Evolutionary conservation across 305 asterid species (phyloP).

Genomic region (Solanum hybrid): DNA sequence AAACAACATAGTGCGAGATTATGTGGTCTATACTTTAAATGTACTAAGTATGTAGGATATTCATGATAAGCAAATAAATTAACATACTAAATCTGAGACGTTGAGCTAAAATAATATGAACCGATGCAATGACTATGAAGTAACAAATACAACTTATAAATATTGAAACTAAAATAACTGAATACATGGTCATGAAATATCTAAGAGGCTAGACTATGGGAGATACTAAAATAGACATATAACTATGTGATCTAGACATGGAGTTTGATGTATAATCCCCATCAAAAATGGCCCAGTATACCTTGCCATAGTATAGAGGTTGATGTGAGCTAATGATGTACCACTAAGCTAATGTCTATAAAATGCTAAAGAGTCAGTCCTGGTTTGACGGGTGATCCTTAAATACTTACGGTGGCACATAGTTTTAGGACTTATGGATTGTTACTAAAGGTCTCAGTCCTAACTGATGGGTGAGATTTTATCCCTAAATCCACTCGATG

Average conservation of each 20-base stretch:
- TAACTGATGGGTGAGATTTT: background rate
- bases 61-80: background rate
- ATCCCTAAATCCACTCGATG: background rate
- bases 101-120: background rate
- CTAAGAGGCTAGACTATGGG: background rate
- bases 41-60: background rate
- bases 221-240: background rate
- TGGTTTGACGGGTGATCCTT: background rate
- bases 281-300: background rate
- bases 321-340: background rate
- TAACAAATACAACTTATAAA: background rate
- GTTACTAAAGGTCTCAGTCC: background rate
- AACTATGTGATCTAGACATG: background rate
- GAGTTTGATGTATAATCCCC: background rate
- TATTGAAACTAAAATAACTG: background rate
- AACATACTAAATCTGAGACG: background rate
- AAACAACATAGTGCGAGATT: background rate
- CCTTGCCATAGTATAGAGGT: background rate
- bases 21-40: background rate
- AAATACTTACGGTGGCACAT: background rate
- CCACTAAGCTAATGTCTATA: background rate
- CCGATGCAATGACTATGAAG: background rate
- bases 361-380: background rate
- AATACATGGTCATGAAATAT: background rate
- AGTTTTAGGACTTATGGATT: background rate